Conservation (phyloP, 2,329 filamentous ascomycete species). For the Penicillium brevicompactum region DNA sequence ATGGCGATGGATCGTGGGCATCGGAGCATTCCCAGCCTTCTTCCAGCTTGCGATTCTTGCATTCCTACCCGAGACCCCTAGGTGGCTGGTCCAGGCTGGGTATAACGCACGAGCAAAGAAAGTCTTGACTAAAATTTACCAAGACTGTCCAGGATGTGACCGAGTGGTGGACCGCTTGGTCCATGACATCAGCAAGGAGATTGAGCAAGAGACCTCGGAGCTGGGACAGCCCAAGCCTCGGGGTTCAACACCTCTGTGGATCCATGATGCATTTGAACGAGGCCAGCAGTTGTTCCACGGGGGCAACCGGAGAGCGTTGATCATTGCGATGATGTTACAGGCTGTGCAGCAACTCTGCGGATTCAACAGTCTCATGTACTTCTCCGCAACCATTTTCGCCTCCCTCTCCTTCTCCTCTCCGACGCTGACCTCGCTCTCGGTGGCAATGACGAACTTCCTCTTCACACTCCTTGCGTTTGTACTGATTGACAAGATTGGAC, state of each 20-base stretch:
- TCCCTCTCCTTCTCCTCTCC: slow-evolving; percentile 77
- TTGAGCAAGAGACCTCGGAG: slow-evolving; percentile 66
- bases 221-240: slow-evolving; percentile 24
- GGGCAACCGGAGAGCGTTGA: slow-evolving; percentile 67
- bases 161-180: slow-evolving; percentile 63
- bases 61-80: slow-evolving; percentile 82
- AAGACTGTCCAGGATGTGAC: slow-evolving; percentile 46
- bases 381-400: slow-evolving; percentile 78
- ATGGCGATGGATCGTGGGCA: slow-evolving; percentile 90
- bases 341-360: slow-evolving; percentile 86
- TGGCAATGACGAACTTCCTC: slow-evolving; percentile 80
- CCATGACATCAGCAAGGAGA: slow-evolving; percentile 71
- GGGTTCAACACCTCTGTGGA: slow-evolving; percentile 23
- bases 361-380: slow-evolving; percentile 93
- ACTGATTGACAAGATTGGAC: slow-evolving; percentile 77
- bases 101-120: slow-evolving; percentile 61
- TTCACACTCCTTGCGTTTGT: slow-evolving; percentile 76
- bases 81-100: slow-evolving; percentile 78
- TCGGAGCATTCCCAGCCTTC: slow-evolving; percentile 76
- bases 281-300: slow-evolving; percentile 40
- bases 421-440: slow-evolving; percentile 75
- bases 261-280: slow-evolving; percentile 29
- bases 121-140: slow-evolving; percentile 69
- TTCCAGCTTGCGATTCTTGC: slow-evolving; percentile 70
- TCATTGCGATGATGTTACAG: slow-evolving; percentile 84